Percentiles rank a stretch among this genome's conserved stretches.
phyloP scores from a whole-genome alignment of 495 filamentous ascomycete genomes.

The Staphylotrichum tortipilum region DNA sequence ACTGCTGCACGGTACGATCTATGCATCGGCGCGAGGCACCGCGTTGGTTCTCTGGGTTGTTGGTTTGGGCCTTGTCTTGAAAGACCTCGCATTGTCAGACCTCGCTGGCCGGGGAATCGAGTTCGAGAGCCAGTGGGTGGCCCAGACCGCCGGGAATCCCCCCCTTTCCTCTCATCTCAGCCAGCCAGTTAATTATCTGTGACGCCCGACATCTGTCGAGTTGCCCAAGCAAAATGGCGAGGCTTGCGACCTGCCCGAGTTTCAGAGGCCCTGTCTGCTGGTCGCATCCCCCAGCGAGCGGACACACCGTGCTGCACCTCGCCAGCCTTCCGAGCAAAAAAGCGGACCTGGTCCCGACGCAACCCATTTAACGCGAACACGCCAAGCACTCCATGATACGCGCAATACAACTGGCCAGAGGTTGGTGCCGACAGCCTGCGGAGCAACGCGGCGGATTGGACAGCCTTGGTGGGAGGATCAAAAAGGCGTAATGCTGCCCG shows the following conservation, averaged over 20 bases:
- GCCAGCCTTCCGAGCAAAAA: slow-evolving; percentile 4
- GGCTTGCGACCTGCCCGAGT: background rate
- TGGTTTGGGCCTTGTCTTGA: slow-evolving; percentile 9
- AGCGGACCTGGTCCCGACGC: slow-evolving; percentile 2
- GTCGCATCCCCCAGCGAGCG: no score
- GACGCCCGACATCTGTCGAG: no score
- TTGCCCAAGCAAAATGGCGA: background rate
- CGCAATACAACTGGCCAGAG: slow-evolving; percentile 20
- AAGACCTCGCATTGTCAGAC: slow-evolving; percentile 13
- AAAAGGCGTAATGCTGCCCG: slow-evolving; percentile 20
- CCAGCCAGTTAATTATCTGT: no score
- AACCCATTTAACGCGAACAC: slow-evolving; percentile 28
- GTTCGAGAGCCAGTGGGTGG: background rate
- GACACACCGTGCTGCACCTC: slow-evolving; percentile 1
- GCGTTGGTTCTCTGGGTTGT: no score
- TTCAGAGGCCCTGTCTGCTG: background rate
- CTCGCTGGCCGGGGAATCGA: background rate
- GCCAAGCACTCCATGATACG: slow-evolving; percentile 23
- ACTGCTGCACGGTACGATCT: no score
- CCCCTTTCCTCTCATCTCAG: background rate
- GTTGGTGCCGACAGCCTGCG: slow-evolving; percentile 16
- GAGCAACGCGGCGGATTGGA: no score
- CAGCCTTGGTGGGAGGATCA: slow-evolving; percentile 8
- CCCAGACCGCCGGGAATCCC: background rate
- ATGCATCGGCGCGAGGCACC: slow-evolving; percentile 17